A percentile compares a stretch with the other conserved stretches of the same genome.
phyloP scores from a whole-genome alignment of 495 filamentous ascomycete genomes.

The Trichoderma reesei region DNA sequence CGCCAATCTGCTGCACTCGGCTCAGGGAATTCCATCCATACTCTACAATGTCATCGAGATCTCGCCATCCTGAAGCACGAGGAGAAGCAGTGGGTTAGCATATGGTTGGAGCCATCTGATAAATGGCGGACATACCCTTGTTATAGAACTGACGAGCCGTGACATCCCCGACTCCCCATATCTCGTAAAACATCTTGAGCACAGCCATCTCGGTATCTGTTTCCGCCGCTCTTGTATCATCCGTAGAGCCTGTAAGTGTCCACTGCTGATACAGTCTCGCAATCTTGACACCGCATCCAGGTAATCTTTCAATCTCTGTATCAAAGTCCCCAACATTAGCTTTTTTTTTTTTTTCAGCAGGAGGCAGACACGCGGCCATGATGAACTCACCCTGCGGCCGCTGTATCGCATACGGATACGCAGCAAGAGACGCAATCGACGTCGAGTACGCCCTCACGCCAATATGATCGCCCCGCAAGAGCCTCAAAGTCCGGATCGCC shows the following conservation, averaged over 20 bases:
- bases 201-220: conserved; percentile 51
- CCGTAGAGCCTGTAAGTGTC: conserved; percentile 45
- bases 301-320: conserved; percentile 59
- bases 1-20: conserved; percentile 81
- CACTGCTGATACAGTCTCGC: conserved; percentile 72
- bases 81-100: not conserved
- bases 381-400: conserved; percentile 24
- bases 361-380: conserved; percentile 31
- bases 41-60: conserved; percentile 71
- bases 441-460: conserved; percentile 84
- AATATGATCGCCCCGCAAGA: conserved; percentile 62
- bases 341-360: not conserved
- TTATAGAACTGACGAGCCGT: conserved; percentile 81
- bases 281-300: conserved; percentile 75
- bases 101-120: not conserved
- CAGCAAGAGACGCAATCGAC: conserved; percentile 70
- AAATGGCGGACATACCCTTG: conserved; percentile 26
- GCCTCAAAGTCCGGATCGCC: conserved; percentile 62
- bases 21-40: conserved; percentile 66
- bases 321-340: conserved; percentile 21
- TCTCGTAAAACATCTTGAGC: conserved; percentile 61
- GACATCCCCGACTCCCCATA: conserved; percentile 83
- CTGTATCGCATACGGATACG: conserved; percentile 55
- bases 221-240: conserved; percentile 55
- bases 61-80: conserved; percentile 42